Evolutionary conservation across 2,329 filamentous ascomycete species (phyloP).

Genomic region (Scleromitrula shiraiana): DNA sequence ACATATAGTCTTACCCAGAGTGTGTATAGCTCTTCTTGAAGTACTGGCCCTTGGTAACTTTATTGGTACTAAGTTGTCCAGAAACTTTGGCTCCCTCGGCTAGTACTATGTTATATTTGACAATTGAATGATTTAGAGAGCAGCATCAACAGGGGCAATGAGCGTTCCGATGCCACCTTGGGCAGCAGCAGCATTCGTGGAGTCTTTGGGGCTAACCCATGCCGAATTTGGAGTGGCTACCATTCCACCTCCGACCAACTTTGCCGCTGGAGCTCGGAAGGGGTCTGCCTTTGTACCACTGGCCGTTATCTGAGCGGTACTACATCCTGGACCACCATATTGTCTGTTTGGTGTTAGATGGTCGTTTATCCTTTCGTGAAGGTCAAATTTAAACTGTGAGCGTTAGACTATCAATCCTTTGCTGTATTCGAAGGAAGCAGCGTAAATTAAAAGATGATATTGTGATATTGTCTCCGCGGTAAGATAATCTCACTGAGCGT

Average conservation of each 20-base stretch:
- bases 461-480: too few relatives aligned
- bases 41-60: neutral
- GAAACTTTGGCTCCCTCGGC: neutral
- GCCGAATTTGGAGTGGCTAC: neutral
- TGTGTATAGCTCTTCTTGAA: conserved; percentile 3
- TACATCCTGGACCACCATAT: neutral
- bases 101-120: neutral
- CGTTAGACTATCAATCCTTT: too few relatives aligned
- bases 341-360: neutral
- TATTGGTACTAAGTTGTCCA: conserved; percentile 3
- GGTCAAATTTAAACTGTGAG: too few relatives aligned
- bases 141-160: conserved; percentile 1
- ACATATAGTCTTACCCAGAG: neutral
- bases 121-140: neutral
- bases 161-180: conserved; percentile 1
- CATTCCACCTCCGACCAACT: neutral
- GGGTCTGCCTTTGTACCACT: neutral
- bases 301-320: neutral
- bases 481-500: too few relatives aligned
- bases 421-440: too few relatives aligned
- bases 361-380: too few relatives aligned
- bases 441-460: too few relatives aligned
- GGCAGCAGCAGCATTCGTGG: conserved; percentile 1
- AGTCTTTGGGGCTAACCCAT: conserved; percentile 4
- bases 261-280: neutral